Conservation (phyloP, 2,329 filamentous ascomycete species). For the Thelonectria rubi region DNA sequence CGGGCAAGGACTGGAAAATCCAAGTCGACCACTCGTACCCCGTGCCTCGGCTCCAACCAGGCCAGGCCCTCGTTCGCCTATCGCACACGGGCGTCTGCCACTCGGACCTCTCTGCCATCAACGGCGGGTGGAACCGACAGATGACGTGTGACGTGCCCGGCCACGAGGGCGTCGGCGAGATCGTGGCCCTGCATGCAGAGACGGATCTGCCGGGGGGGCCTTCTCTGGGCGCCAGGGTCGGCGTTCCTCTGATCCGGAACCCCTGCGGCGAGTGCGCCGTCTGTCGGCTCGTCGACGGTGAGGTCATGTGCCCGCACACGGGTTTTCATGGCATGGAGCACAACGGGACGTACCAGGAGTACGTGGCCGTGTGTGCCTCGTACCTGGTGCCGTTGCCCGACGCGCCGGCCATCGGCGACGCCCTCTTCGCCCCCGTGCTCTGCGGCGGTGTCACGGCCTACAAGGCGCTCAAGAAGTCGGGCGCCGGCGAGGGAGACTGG, state of each 20-base stretch:
- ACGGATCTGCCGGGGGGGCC: slow-evolving; percentile 1
- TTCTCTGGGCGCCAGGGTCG: background rate
- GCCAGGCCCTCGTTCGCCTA: slow-evolving; percentile 9
- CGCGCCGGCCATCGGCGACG: background rate
- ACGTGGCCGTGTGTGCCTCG: background rate
- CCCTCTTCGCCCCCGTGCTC: slow-evolving; percentile 2
- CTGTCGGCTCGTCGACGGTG: background rate
- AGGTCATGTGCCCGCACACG: slow-evolving; percentile 4
- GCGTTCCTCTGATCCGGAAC: slow-evolving; percentile 3
- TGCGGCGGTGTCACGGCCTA: slow-evolving; percentile 7
- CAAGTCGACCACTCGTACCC: background rate
- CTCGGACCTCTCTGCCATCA: slow-evolving; percentile 6
- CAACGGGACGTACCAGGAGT: slow-evolving; percentile 10
- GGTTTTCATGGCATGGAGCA: background rate
- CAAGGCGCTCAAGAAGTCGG: slow-evolving; percentile 7
- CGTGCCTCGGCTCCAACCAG: background rate
- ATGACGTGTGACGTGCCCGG: slow-evolving; percentile 8
- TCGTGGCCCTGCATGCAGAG: background rate
- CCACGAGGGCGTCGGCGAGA: slow-evolving; percentile 10
- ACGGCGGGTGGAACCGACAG: slow-evolving; percentile 10
- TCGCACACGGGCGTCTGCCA: slow-evolving; percentile 11
- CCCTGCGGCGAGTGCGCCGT: background rate
- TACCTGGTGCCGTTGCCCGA: background rate
- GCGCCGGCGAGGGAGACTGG: slow-evolving; percentile 3
- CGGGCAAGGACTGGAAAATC: slow-evolving; percentile 1